phyloP scores from a whole-genome alignment of 352 stramenopile genomes.

The Phytopythium helicoides region DNA sequence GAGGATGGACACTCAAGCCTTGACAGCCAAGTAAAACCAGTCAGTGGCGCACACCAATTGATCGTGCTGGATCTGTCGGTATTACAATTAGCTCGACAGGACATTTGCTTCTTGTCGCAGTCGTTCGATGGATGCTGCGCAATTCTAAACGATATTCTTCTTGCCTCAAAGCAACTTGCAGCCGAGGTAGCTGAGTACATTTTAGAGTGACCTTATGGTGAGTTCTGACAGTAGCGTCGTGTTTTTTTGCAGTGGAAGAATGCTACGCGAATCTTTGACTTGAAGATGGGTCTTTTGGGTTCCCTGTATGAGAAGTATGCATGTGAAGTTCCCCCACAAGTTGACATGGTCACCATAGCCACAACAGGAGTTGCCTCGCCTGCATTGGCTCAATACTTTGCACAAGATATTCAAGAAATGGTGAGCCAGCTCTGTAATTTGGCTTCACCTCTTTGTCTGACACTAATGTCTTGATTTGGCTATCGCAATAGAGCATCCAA shows the following conservation, averaged over 20 bases:
- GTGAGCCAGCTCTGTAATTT: constrained; percentile 19
- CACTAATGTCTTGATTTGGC: neutral
- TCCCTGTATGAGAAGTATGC: constrained; percentile 81
- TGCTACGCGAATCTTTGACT: constrained; percentile 69
- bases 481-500: constrained; percentile 57
- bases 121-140: constrained; percentile 19
- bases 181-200: constrained; percentile 25
- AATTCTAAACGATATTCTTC: constrained; percentile 29
- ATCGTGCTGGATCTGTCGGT: constrained; percentile 33
- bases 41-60: constrained; percentile 23
- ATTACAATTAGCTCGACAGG: constrained; percentile 25
- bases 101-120: constrained; percentile 30
- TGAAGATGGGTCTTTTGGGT: constrained; percentile 73
- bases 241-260: constrained; percentile 68
- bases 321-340: constrained; percentile 54
- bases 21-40: neutral
- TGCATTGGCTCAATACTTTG: constrained; percentile 73
- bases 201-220: no score
- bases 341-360: constrained; percentile 68
- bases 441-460: neutral
- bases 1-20: neutral
- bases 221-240: no score
- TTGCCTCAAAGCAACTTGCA: constrained; percentile 32
- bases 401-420: constrained; percentile 82
- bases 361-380: constrained; percentile 59